Conservation (phyloP, 2,329 filamentous ascomycete species). For the Pestalotiopsis sp. region DNA sequence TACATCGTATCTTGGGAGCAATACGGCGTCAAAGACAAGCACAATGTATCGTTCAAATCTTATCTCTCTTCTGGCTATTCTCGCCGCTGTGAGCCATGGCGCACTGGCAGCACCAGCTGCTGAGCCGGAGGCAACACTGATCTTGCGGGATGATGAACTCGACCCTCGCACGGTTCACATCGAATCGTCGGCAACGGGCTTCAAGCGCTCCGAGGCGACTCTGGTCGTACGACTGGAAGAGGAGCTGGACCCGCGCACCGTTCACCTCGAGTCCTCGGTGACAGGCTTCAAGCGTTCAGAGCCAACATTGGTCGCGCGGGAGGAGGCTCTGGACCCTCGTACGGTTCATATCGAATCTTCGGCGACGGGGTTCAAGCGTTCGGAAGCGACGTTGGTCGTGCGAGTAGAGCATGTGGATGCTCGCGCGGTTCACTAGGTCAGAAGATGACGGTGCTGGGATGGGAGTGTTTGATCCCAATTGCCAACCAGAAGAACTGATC, state of each 20-base stretch:
- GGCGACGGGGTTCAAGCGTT: neutral
- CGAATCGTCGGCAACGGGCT: neutral
- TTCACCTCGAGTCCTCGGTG: neutral
- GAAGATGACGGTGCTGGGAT: neutral
- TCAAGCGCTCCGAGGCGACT: neutral
- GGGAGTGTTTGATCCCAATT: neutral
- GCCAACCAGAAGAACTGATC: too few relatives aligned
- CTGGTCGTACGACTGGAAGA: neutral
- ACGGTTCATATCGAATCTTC: neutral
- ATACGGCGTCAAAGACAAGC: neutral
- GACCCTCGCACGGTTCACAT: neutral
- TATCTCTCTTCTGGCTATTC: neutral
- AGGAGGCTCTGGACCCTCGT: neutral
- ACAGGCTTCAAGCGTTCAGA: slow-evolving; percentile 3
- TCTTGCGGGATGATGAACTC: neutral
- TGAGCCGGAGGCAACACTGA: neutral
- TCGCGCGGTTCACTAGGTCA: neutral
- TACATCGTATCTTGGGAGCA: neutral
- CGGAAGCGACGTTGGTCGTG: neutral
- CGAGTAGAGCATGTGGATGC: neutral
- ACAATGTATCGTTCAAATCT: neutral
- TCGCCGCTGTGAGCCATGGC: neutral
- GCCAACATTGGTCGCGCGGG: neutral
- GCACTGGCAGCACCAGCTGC: slow-evolving; percentile 1
- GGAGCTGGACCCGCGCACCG: neutral